phyloP scores from a whole-genome alignment of 768 basidiomycete genomes.

The Podaxis mareebaensis region DNA sequence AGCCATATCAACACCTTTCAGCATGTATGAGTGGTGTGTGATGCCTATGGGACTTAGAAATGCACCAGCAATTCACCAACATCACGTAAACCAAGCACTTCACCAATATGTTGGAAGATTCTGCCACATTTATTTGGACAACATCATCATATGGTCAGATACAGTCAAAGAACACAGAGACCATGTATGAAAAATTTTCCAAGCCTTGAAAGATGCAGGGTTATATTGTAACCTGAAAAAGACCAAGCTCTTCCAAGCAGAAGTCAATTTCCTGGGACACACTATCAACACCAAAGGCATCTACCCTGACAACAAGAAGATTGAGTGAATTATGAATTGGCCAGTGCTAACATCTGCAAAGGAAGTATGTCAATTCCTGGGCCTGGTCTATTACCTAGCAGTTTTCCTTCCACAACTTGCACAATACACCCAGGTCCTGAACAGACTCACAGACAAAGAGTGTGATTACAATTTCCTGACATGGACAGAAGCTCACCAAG shows the following conservation, averaged over 20 bases:
- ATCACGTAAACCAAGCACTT: slow-evolving; percentile 26
- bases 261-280: slow-evolving; percentile 34
- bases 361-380: slow-evolving; percentile 16
- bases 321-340: slow-evolving; percentile 28
- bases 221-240: slow-evolving; percentile 21
- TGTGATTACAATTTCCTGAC: slow-evolving; percentile 4
- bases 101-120: slow-evolving; percentile 22
- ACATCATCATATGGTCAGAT: slow-evolving; percentile 27
- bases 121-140: slow-evolving; percentile 28
- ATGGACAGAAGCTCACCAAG: slow-evolving; percentile 20
- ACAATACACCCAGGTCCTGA: background rate
- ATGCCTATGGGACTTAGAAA: slow-evolving; percentile 35
- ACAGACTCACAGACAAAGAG: slow-evolving; percentile 11
- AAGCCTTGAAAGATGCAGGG: slow-evolving; percentile 9
- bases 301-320: slow-evolving; percentile 19
- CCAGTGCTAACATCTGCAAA: slow-evolving; percentile 13
- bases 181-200: slow-evolving; percentile 13
- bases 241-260: slow-evolving; percentile 20
- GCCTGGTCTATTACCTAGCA: slow-evolving; percentile 17
- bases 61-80: slow-evolving; percentile 31
- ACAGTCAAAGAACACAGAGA: slow-evolving; percentile 18
- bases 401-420: slow-evolving; percentile 19
- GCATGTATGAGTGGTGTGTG: slow-evolving; percentile 42
- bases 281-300: slow-evolving; percentile 36
- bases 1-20: slow-evolving; percentile 37